phyloP scores from a whole-genome alignment of 106 monocot genomes.

The Acorus gramineus region DNA sequence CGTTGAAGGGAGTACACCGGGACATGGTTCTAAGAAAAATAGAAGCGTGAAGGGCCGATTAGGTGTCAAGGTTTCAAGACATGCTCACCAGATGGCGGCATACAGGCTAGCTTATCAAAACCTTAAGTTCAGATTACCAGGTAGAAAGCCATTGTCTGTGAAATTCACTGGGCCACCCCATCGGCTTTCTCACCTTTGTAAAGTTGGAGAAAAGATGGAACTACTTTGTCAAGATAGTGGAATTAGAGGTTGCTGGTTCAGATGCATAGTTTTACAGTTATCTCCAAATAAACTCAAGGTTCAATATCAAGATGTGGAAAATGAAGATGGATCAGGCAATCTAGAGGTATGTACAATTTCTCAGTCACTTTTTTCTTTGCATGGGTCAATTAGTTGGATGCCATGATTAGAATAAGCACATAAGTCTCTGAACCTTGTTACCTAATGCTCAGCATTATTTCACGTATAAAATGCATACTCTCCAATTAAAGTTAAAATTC shows the following conservation, averaged over 20 bases:
- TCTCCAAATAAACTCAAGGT: constrained; percentile 61
- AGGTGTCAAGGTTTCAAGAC: constrained; percentile 11
- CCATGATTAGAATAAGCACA: not conserved
- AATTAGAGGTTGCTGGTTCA: constrained; percentile 96
- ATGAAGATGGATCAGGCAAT: constrained; percentile 61
- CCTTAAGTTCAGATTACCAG: constrained; percentile 12
- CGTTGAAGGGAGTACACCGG: constrained; percentile 5
- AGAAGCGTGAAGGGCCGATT: constrained; percentile 28
- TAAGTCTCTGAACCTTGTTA: not conserved
- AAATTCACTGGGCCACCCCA: constrained; percentile 28
- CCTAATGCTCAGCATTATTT: no score
- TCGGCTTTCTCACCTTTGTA: constrained; percentile 26
- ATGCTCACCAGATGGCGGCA: constrained; percentile 5
- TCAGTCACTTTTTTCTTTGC: not conserved
- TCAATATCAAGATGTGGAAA: constrained; percentile 66
- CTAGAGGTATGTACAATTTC: constrained; percentile 42
- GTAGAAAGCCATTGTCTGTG: constrained; percentile 23
- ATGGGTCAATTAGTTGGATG: not conserved
- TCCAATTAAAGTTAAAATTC: no score
- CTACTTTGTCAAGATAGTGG: constrained; percentile 85
- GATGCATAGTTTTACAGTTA: constrained; percentile 53
- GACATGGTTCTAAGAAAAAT: constrained; percentile 34
- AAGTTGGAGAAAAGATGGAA: constrained; percentile 60
- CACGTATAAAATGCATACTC: no score
- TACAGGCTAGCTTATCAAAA: constrained; percentile 14